Conservation (phyloP, 2,329 filamentous ascomycete genomes). For the Pezicula rhizophila region DNA sequence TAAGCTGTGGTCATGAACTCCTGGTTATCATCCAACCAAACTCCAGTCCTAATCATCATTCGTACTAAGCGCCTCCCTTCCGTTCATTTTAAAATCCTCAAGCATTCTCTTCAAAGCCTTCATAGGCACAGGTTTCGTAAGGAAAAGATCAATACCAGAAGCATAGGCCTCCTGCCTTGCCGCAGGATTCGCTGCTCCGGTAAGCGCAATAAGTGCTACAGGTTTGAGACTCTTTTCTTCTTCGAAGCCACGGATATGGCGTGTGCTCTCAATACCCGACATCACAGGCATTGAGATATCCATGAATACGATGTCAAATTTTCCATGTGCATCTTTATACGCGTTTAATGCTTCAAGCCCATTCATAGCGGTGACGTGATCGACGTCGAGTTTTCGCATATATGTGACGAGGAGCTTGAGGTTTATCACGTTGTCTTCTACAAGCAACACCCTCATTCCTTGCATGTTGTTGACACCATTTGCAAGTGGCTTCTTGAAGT, state of each 20-base stretch:
- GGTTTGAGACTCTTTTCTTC: conserved; percentile 32
- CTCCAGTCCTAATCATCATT: too few relatives aligned
- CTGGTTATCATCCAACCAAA: too few relatives aligned
- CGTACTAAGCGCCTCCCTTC: background rate
- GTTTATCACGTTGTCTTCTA: conserved; percentile 38
- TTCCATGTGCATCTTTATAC: conserved; percentile 23
- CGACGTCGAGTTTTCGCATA: conserved; percentile 25
- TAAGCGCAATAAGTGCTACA: conserved; percentile 45
- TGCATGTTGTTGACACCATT: background rate
- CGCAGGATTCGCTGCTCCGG: conserved; percentile 43
- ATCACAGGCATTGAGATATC: conserved; percentile 53
- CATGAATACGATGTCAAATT: conserved; percentile 42
- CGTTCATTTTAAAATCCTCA: conserved; percentile 19
- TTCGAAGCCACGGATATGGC: conserved; percentile 43
- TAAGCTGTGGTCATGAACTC: too few relatives aligned
- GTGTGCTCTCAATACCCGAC: conserved; percentile 42
- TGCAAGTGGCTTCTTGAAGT: background rate
- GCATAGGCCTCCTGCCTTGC: conserved; percentile 44
- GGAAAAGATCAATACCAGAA: conserved; percentile 46
- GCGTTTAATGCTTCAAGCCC: conserved; percentile 41
- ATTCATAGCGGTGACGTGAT: conserved; percentile 34
- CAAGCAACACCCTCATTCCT: conserved; percentile 27
- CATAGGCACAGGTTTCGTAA: conserved; percentile 45
- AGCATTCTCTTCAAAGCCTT: conserved; percentile 22
- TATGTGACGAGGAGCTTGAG: conserved; percentile 27